phyloP scores from a whole-genome alignment of 805 yeast genomes.

The Monosporozyma unispora region DNA sequence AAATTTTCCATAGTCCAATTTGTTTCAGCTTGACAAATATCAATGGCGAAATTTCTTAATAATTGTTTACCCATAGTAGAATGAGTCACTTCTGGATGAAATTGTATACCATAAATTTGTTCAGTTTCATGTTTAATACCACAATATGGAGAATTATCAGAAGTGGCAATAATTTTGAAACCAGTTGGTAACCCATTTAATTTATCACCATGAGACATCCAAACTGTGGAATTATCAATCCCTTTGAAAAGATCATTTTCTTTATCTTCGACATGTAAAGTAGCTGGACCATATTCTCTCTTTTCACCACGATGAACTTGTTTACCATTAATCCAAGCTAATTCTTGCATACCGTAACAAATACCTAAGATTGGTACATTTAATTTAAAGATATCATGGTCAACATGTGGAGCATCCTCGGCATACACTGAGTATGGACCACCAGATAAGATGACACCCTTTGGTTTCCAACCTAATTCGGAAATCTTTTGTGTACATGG shows the following conservation, averaged over 20 bases:
- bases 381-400: slow-evolving; percentile 82
- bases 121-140: slow-evolving; percentile 74
- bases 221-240: slow-evolving; percentile 89
- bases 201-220: slow-evolving; percentile 99
- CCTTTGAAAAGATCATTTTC: slow-evolving; percentile 70
- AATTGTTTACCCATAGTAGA: slow-evolving; percentile 82
- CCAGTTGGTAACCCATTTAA: slow-evolving; percentile 83
- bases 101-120: slow-evolving; percentile 87
- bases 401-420: slow-evolving; percentile 94
- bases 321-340: slow-evolving; percentile 95
- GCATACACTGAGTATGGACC: slow-evolving; percentile 97
- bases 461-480: slow-evolving; percentile 89
- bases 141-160: slow-evolving; percentile 92
- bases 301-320: slow-evolving; percentile 89
- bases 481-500: slow-evolving; percentile 97
- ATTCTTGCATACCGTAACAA: slow-evolving; percentile 98
- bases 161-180: slow-evolving; percentile 79
- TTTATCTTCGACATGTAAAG: slow-evolving; percentile 63
- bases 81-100: slow-evolving; percentile 98
- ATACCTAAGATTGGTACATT: slow-evolving; percentile 93
- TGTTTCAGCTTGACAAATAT: slow-evolving; percentile 75
- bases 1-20: slow-evolving; percentile 99
- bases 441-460: slow-evolving; percentile 92
- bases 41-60: slow-evolving; percentile 86
- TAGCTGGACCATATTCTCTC: slow-evolving; percentile 97